phyloP scores from a whole-genome alignment of 768 basidiomycete genomes.

The Xerocomellus amylosporus region DNA sequence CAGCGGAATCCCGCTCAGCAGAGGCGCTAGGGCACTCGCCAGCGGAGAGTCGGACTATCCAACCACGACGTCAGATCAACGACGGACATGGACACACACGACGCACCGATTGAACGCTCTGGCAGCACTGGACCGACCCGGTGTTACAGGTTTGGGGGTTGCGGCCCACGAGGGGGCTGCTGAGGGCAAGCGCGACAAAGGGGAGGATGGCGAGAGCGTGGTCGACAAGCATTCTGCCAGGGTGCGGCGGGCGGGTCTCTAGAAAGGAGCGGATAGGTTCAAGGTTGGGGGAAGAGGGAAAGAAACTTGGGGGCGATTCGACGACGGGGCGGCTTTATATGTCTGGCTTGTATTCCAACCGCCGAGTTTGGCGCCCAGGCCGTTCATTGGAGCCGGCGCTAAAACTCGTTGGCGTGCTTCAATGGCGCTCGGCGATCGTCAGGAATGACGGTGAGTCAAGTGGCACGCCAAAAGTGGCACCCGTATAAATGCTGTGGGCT shows the following conservation, averaged over 20 bases:
- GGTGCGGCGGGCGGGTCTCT: constrained; percentile 2
- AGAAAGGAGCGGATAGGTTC: constrained; percentile 27
- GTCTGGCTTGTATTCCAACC: constrained; percentile 10
- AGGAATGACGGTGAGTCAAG: not conserved
- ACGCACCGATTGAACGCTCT: constrained; percentile 20
- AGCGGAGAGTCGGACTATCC: constrained; percentile 13
- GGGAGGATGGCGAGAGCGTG: constrained; percentile 13
- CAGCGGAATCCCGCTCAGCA: constrained; percentile 4
- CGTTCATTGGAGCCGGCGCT: constrained; percentile 2
- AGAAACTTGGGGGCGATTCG: constrained; percentile 7
- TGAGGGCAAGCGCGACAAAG: constrained; percentile 16
- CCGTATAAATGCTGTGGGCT: not conserved
- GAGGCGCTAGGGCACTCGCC: not conserved
- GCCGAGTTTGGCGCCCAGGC: constrained; percentile 8
- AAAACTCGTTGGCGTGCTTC: not conserved
- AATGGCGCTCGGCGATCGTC: not conserved
- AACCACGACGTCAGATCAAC: constrained; percentile 4
- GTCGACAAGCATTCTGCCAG: constrained; percentile 15
- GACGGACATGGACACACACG: not conserved
- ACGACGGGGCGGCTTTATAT: constrained; percentile 20
- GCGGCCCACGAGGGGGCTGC: constrained; percentile 23
- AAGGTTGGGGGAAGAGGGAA: constrained; percentile 3
- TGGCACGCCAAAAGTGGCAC: not conserved
- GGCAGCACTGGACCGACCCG: constrained; percentile 22
- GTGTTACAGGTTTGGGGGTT: constrained; percentile 24